Base-by-base conservation (phyloP, 2,329 filamentous ascomycete species). In the Neofusicoccum laricinum region DNA sequence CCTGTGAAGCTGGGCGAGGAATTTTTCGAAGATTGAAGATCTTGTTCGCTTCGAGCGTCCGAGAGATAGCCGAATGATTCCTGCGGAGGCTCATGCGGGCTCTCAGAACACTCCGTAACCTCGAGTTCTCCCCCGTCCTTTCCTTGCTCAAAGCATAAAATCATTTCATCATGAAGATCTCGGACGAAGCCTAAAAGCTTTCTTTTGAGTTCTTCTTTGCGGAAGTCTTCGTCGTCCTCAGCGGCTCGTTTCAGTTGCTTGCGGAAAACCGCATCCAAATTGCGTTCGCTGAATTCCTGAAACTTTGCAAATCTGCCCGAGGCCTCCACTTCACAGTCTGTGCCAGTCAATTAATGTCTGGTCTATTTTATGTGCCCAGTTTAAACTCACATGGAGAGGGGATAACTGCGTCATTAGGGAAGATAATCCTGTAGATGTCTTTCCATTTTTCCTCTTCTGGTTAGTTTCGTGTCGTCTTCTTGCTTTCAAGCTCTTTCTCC, bases 291-390 rank as follows among this genome's bases (percentile, higher is more conserved):
- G 5, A 49, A 49, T 3, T 32, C 1, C 7, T 49, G 46, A 15
- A 49, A 49, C 2, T 32, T 32, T 1, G 46, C 7, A 32, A 49
- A 49, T 0, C 21, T 19, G 0, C 46, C 46, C 6, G 46, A 32
- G 2, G 46, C 7, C 2, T 49, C 25, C 6, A 49, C 12, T 12
- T 49, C 21, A 32, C 21, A 3, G 15, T 32, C 46, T 49, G 10
- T 6, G 14, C 2, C 14, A 1, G 8, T 2, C 6, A 30, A 6
- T 49, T 1, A 32, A 2, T 4, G 1, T 2, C 2, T n/a, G 1
- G 15, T 4, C 2, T 1, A 5, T 12, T n/a, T 30, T 2, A 1
- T 25, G 7, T 2, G 15, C 2, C 12, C 5, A 1, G 2, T 0
- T 0, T 4, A 15, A 15, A 1, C 21, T 49, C 25, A 32, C 46